A percentile compares a stretch with the other conserved stretches of the same genome.
Conservation (phyloP, 1,284 basidiomycete genomes). For the Puccinia novopanici region DNA sequence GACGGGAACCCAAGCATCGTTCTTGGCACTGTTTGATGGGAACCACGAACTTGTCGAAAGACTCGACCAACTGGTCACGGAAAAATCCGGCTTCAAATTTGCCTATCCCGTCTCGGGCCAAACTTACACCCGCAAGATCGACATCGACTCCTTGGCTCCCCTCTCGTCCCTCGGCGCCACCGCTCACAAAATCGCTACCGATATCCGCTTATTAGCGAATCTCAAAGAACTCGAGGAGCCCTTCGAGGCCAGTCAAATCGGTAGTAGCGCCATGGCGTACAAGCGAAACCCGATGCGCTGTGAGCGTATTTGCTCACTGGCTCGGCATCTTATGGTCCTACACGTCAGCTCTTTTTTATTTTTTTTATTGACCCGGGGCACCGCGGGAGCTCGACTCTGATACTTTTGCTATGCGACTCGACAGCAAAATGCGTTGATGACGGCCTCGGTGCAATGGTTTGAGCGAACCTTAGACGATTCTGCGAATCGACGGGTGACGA, state of each 20-base stretch:
- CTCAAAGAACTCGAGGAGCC: constrained; percentile 99
- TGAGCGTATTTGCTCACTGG: constrained; percentile 92
- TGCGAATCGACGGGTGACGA: constrained; percentile 91
- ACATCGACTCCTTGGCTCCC: constrained; percentile 86
- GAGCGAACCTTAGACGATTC: constrained; percentile 93
- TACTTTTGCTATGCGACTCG: constrained; percentile 56
- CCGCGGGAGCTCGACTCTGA: too few species aligned
- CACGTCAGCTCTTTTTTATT: constrained; percentile 24
- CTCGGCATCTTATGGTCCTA: constrained; percentile 86
- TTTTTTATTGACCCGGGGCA: too few species aligned
- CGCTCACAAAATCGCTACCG: constrained; percentile 96
- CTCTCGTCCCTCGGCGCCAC: constrained; percentile 90
- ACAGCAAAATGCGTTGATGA: constrained; percentile 87
- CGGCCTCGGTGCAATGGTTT: constrained; percentile 89
- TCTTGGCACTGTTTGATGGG: constrained; percentile 90
- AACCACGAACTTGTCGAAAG: constrained; percentile 92
- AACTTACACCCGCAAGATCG: constrained; percentile 97
- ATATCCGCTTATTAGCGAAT: constrained; percentile 81
- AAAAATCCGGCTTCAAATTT: constrained; percentile 86
- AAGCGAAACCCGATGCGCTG: constrained; percentile 99
- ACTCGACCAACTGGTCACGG: constrained; percentile 84
- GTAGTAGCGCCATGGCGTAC: constrained; percentile 90
- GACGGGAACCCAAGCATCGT: constrained; percentile 95
- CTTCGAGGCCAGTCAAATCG: constrained; percentile 98
- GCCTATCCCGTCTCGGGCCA: constrained; percentile 97